Percentiles rank a stretch among this genome's conserved stretches.
These are phyloP conservation scores for Macrolepiota dolichaula DNA, from an alignment of 768 basidiomycete species.

Conservation along the genomic window DNA sequence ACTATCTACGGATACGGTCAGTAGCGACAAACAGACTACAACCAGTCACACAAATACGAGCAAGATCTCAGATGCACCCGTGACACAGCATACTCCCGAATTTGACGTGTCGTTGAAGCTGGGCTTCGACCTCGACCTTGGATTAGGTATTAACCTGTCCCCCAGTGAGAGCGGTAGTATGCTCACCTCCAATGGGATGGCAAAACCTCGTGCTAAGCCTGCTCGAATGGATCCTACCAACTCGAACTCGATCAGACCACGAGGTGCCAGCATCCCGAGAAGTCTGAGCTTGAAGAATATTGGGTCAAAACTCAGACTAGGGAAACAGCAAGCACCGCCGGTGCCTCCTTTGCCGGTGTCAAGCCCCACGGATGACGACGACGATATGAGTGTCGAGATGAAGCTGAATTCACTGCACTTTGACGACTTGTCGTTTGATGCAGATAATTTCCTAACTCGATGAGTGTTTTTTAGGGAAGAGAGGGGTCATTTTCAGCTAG, in stretches of 20 bases:
- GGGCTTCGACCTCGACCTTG: constrained; percentile 3
- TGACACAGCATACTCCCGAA: background rate
- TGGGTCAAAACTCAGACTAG: constrained; percentile 2
- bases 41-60: background rate
- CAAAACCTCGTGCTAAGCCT: background rate
- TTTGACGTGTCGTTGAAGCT: background rate
- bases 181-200: background rate
- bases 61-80: background rate
- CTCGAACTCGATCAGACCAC: background rate
- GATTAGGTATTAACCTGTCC: constrained; percentile 8
- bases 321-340: constrained; percentile 1
- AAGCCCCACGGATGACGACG: constrained; percentile 19
- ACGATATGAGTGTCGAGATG: constrained; percentile 58
- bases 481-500: background rate
- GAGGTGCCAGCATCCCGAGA: background rate
- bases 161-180: constrained; percentile 3
- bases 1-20: background rate
- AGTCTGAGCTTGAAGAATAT: constrained; percentile 11
- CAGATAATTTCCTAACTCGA: constrained; percentile 41
- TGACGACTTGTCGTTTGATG: constrained; percentile 66
- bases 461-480: background rate
- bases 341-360: background rate
- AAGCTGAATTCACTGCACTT: constrained; percentile 71
- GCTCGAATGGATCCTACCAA: background rate
- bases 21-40: background rate